These are phyloP conservation scores for Rachicladosporium sp. DNA, from an alignment of 2,329 filamentous ascomycete species.

Conservation along the genomic window DNA sequence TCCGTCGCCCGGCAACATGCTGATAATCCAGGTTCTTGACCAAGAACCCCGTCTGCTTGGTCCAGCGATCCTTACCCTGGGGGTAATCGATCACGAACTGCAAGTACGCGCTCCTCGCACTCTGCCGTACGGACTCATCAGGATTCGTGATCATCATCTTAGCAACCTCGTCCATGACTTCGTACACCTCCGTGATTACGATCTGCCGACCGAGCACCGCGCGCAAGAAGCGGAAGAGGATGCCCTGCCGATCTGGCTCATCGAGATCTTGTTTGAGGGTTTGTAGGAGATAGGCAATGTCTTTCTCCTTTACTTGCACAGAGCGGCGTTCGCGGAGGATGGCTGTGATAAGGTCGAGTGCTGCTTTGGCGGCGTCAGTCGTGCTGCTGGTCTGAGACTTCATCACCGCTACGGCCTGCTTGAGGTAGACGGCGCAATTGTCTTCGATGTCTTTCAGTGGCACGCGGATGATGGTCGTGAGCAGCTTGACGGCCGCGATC, in stretches of 20 bases:
- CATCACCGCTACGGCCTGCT: conserved; percentile 72
- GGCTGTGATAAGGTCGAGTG: conserved; percentile 75
- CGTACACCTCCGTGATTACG: conserved; percentile 78
- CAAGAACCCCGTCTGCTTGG: conserved; percentile 78
- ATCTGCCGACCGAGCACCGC: conserved; percentile 76
- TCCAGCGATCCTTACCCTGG: conserved; percentile 77
- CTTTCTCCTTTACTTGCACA: conserved; percentile 64
- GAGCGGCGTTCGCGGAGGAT: conserved; percentile 71
- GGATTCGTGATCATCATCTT: conserved; percentile 94
- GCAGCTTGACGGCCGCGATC: conserved; percentile 71
- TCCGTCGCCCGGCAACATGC: conserved; percentile 75
- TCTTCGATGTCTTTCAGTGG: conserved; percentile 59
- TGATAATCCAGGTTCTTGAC: conserved; percentile 85
- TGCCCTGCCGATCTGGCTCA: conserved; percentile 79
- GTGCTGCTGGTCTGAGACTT: conserved; percentile 66
- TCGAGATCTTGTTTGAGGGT: conserved; percentile 81
- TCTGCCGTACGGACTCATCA: conserved; percentile 72
- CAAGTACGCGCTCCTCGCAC: conserved; percentile 80
- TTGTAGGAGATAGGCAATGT: conserved; percentile 69
- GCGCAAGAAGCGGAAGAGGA: conserved; percentile 88
- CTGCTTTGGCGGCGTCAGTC: conserved; percentile 73
- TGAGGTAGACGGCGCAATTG: conserved; percentile 64
- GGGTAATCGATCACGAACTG: conserved; percentile 93
- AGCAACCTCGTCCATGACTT: conserved; percentile 78
- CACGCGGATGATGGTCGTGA: conserved; percentile 74